These are phyloP conservation scores for Dictyostelium intermedium DNA, from an alignment of 78 protist species.

Conservation along the genomic window DNA sequence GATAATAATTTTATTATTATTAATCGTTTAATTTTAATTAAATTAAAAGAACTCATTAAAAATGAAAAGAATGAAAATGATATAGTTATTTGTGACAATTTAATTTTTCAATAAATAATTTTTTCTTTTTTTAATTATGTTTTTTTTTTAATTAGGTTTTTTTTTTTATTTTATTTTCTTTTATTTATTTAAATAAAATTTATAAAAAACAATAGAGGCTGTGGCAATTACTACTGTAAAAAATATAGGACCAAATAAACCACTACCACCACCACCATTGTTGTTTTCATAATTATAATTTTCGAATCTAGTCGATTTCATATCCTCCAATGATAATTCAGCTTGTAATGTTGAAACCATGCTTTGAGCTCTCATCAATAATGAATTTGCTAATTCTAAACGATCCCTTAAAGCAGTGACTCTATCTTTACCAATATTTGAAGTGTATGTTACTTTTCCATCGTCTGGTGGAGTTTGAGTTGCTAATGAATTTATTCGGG, in stretches of 20 bases:
- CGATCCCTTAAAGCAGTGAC: neutral
- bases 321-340: constrained; percentile 44
- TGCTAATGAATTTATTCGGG: constrained; percentile 25
- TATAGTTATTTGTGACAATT: neutral
- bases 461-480: neutral
- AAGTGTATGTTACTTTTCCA: neutral
- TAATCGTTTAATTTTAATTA: neutral
- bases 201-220: neutral
- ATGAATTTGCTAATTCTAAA: constrained; percentile 18
- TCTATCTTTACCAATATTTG: constrained; percentile 37
- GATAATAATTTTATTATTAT: neutral
- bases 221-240: neutral
- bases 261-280: neutral
- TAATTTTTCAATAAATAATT: neutral
- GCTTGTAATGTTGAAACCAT: constrained; percentile 32
- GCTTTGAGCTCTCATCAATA: constrained; percentile 47
- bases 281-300: neutral
- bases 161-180: neutral
- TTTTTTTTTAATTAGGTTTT: neutral
- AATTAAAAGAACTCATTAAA: neutral
- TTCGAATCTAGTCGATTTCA: neutral
- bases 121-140: neutral
- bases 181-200: constrained; percentile 11
- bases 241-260: neutral
- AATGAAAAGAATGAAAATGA: neutral